Evolutionary conservation across 1,284 basidiomycete genomes (phyloP).

Genomic region (Cystobasidium slooffiae): DNA sequence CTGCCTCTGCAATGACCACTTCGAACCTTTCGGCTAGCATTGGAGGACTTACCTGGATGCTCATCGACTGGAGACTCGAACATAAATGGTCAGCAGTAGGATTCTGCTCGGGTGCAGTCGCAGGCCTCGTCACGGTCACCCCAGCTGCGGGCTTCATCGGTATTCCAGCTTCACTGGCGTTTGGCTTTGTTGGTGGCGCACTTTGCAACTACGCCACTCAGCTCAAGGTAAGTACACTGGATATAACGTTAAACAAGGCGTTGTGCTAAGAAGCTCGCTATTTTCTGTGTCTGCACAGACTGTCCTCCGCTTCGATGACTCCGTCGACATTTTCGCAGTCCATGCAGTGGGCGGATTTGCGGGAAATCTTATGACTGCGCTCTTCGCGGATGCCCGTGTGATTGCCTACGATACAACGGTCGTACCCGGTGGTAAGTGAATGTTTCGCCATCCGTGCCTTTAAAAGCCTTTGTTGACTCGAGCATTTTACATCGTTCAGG

Average conservation of each 20-base stretch:
- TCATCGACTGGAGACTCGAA: slow-evolving; percentile 58
- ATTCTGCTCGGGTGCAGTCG: slow-evolving; percentile 69
- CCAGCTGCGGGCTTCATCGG: slow-evolving; percentile 56
- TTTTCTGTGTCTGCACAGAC: not conserved
- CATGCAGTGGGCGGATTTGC: slow-evolving; percentile 87
- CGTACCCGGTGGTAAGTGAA: slow-evolving; percentile 69
- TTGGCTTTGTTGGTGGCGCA: slow-evolving; percentile 74
- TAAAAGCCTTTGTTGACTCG: no score
- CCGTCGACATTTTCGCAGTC: slow-evolving; percentile 75
- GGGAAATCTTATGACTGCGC: slow-evolving; percentile 79
- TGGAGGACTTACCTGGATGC: slow-evolving; percentile 59
- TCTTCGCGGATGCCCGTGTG: slow-evolving; percentile 85
- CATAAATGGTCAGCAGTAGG: slow-evolving; percentile 68
- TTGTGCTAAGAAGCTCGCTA: slow-evolving; percentile 50
- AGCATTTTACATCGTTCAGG: no score
- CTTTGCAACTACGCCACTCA: slow-evolving; percentile 84
- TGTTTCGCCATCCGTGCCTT: no score
- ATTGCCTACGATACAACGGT: slow-evolving; percentile 79
- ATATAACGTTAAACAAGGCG: slow-evolving; percentile 73
- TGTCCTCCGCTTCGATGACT: slow-evolving; percentile 38
- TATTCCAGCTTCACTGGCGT: slow-evolving; percentile 71
- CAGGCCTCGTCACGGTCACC: slow-evolving; percentile 80
- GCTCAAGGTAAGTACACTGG: slow-evolving; percentile 62
- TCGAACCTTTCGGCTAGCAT: slow-evolving; percentile 57
- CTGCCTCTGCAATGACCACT: slow-evolving; percentile 58